Conservation (phyloP, 2,329 filamentous ascomycete species). For the Fusarium ambrosium region DNA sequence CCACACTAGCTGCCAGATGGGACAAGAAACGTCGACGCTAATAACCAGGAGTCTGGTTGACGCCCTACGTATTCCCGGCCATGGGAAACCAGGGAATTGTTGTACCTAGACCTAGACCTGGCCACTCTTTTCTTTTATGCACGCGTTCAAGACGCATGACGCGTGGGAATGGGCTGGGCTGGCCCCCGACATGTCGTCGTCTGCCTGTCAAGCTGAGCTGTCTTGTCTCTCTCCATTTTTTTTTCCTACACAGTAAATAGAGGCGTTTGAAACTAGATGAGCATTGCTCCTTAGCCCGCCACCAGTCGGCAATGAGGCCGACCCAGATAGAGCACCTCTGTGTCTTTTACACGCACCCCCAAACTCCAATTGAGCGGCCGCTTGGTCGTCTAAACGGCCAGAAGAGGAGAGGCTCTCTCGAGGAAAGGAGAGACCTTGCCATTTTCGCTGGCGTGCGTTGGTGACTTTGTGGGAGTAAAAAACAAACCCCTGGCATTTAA, state of each 20-base stretch:
- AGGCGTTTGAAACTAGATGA: neutral
- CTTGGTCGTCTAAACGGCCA: neutral
- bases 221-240: neutral
- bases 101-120: neutral
- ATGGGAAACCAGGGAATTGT: neutral
- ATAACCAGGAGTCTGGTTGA: constrained; percentile 18
- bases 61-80: constrained; percentile 23
- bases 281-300: neutral
- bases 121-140: neutral
- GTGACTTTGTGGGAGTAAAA: neutral
- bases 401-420: neutral
- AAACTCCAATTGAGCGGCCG: neutral
- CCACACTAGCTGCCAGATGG: constrained; percentile 3
- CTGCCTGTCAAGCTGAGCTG: neutral
- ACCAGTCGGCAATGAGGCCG: neutral
- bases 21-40: constrained; percentile 10
- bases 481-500: neutral
- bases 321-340: neutral
- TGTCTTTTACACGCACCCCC: neutral
- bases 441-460: neutral
- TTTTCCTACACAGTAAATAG: neutral
- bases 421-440: neutral
- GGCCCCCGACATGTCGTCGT: neutral
- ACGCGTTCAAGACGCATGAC: constrained; percentile 11
- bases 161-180: neutral